Evolutionary conservation across 495 filamentous ascomycete species (phyloP), one percentile per base, ranked within the genome.

Genomic region (Hypoxylon perforatum): DNA sequence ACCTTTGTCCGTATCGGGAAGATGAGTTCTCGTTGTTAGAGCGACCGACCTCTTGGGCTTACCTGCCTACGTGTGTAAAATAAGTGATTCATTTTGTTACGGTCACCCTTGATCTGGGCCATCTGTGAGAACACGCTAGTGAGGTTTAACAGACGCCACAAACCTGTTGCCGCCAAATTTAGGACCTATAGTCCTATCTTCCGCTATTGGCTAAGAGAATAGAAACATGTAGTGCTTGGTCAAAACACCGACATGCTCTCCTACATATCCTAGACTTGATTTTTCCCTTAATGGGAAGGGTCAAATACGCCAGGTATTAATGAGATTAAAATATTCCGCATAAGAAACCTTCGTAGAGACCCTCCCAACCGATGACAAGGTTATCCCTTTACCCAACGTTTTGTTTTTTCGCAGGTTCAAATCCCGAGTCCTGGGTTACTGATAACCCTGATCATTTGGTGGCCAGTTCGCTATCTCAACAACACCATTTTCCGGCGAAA

Each of bases 381-480:
- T 35, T 38, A 55, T 55, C 55, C 61, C 21, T 68, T 39, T 28
- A 46, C 58, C 58, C 44, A 39, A 39, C 25, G 7, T 1, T 12
- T 47, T 50, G 28, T 33, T 7, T 48, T 47, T 50, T 28, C 39
- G 35, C 49, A n/a, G n/a, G n/a, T n/a, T n/a, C n/a, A n/a, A n/a
- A 33, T 41, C 23, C 44, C 61, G 38, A 51, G 36, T 46, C 36
- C 52, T 50, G n/a, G n/a, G n/a, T 33, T 33, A 33, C 35, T 23
- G 21, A 11, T 35, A 41, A 42, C 35, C 45, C 10, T 55, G 65
- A 58, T 22, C 65, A 52, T 10, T 18, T 42, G 45, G 48, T 23
- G 60, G 44, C 33, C 60, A 61, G 45, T 69, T 60, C 55, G 57
- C 46, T 44, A 45, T 61, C 53, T 22, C 39, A 60, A 61, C 48